A percentile compares a stretch with the other conserved stretches of the same genome.
These are phyloP conservation scores for Phaeotremella fagi DNA, from an alignment of 768 basidiomycete genomes.

Conservation along the genomic window DNA sequence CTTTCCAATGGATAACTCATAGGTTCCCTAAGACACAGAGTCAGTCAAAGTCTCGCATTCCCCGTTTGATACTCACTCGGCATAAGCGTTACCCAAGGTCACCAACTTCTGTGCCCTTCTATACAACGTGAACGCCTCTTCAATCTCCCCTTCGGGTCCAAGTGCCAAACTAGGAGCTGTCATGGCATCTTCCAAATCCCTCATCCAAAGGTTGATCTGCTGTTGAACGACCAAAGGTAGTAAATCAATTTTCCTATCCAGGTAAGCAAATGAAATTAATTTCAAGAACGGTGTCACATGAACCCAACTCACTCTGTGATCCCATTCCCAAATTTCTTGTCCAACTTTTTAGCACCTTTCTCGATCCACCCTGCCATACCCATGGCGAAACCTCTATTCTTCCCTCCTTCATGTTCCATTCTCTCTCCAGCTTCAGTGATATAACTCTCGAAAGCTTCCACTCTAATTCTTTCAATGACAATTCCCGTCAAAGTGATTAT, in stretches of 20 bases:
- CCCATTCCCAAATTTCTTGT: conserved; percentile 81
- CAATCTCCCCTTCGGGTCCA: conserved; percentile 13
- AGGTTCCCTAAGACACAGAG: neutral
- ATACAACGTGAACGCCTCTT: conserved; percentile 84
- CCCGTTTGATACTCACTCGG: conserved; percentile 56
- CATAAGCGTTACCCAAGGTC: conserved; percentile 78
- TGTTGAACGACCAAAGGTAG: conserved; percentile 27
- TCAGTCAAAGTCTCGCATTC: neutral
- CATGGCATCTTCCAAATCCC: conserved; percentile 28
- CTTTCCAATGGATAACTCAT: conserved; percentile 64
- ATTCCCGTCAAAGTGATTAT: conserved; percentile 5
- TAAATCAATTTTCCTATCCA: conserved; percentile 21
- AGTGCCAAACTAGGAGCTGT: neutral
- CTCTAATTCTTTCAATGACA: conserved; percentile 20
- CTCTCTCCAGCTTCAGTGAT: conserved; percentile 27
- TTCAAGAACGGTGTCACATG: neutral
- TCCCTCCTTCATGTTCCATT: conserved; percentile 32
- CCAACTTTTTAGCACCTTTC: conserved; percentile 72
- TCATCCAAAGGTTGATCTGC: conserved; percentile 27
- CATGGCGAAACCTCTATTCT: conserved; percentile 38
- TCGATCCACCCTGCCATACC: conserved; percentile 80
- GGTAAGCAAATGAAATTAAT: neutral
- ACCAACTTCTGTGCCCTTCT: conserved; percentile 67
- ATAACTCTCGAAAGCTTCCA: conserved; percentile 32
- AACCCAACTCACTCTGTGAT: conserved; percentile 62